phyloP scores from a whole-genome alignment of 805 yeast species.

The Saturnispora galanensis region DNA sequence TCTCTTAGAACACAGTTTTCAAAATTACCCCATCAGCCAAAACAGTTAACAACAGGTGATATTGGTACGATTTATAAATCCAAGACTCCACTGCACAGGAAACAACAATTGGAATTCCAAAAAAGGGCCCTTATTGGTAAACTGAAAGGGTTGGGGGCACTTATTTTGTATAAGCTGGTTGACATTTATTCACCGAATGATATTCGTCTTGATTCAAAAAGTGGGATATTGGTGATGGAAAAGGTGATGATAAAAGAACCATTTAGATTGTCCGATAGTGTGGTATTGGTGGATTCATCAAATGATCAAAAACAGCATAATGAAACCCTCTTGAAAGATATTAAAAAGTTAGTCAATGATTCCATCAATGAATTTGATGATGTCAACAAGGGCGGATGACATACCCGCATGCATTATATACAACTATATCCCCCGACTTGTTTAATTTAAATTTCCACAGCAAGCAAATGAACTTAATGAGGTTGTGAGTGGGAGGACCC shows the following conservation, averaged over 20 bases:
- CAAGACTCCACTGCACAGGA: background rate
- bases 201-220: background rate
- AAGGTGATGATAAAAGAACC: background rate
- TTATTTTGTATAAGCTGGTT: conserved; percentile 1
- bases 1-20: conserved; percentile 3
- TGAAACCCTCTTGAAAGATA: too few relatives aligned
- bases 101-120: conserved; percentile 1
- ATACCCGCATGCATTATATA: too few relatives aligned
- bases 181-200: background rate
- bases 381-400: too few relatives aligned
- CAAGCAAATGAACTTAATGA: too few relatives aligned
- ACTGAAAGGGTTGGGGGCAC: conserved; percentile 1
- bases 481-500: too few relatives aligned
- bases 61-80: conserved; percentile 2
- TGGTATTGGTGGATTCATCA: background rate
- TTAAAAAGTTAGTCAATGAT: too few relatives aligned
- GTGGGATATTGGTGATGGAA: background rate
- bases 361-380: too few relatives aligned
- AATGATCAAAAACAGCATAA: too few relatives aligned
- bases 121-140: background rate
- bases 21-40: background rate
- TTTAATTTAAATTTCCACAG: too few relatives aligned
- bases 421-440: too few relatives aligned
- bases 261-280: too few relatives aligned
- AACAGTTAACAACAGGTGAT: background rate